These are phyloP conservation scores for Mediolabrus comicus DNA, from an alignment of 108 stramenopile species.

Conservation along the genomic window DNA sequence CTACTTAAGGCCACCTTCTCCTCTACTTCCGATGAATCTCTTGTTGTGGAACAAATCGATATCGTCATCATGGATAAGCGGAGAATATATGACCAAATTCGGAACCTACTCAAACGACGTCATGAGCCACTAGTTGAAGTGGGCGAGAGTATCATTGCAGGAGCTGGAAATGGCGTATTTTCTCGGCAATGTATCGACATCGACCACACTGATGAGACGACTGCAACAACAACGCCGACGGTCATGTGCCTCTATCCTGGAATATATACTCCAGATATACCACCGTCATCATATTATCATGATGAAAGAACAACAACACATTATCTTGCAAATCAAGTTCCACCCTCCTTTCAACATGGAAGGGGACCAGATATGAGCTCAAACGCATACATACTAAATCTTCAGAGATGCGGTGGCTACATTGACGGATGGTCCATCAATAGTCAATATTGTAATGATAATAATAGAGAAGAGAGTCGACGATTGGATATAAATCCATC, in stretches of 20 bases:
- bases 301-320: neutral
- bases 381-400: conserved; percentile 56
- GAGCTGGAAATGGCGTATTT: conserved; percentile 20
- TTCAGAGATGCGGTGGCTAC: conserved; percentile 36
- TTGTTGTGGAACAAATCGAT: too few relatives aligned
- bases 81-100: neutral
- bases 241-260: conserved; percentile 50
- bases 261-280: conserved; percentile 44
- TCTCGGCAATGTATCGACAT: neutral
- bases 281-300: neutral
- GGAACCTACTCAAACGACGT: conserved; percentile 4
- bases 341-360: conserved; percentile 6
- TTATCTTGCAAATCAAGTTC: conserved; percentile 20
- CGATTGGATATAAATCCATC: conserved; percentile 44
- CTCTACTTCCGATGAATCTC: too few relatives aligned
- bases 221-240: neutral
- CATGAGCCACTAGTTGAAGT: conserved; percentile 9
- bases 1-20: too few relatives aligned
- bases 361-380: conserved; percentile 3
- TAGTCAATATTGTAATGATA: conserved; percentile 4
- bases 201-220: neutral
- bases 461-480: too few relatives aligned
- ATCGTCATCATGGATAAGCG: neutral
- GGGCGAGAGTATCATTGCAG: neutral
- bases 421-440: conserved; percentile 35